Percentiles rank a stretch among this genome's conserved stretches.
phyloP scores from a whole-genome alignment of 2,329 filamentous ascomycete species.

The Shiraia sp. region DNA sequence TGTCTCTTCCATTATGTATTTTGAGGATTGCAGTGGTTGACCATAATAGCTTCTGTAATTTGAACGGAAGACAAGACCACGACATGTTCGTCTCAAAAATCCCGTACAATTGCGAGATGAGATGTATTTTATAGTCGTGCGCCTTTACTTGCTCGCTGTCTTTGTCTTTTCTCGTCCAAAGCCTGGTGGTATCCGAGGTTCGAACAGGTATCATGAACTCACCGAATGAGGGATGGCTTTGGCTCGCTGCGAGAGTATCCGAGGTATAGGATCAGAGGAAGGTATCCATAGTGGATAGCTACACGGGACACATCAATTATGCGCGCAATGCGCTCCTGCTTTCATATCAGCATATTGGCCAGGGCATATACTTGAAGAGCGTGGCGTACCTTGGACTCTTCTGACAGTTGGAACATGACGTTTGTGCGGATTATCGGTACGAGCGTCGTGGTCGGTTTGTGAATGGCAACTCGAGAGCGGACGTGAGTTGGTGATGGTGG shows the following conservation, averaged over 20 bases:
- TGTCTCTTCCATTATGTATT: too few species aligned
- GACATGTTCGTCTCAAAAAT: too few species aligned
- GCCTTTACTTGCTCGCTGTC: too few species aligned
- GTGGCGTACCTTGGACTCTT: conserved; percentile 85
- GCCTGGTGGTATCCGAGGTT: neutral
- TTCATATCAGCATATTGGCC: conserved; percentile 24
- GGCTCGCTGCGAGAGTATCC: conserved; percentile 96
- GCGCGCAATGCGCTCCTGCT: conserved; percentile 93
- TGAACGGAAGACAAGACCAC: too few species aligned
- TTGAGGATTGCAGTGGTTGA: too few species aligned
- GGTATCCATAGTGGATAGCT: conserved; percentile 96
- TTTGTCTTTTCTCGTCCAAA: too few species aligned
- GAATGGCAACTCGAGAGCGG: conserved; percentile 2
- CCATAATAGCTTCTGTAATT: too few species aligned
- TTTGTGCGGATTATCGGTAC: conserved; percentile 3
- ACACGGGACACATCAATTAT: conserved; percentile 93
- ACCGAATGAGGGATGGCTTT: conserved; percentile 78
- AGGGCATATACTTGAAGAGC: neutral
- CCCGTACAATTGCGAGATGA: too few species aligned
- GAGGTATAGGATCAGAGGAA: conserved; percentile 95
- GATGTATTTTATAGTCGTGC: too few species aligned
- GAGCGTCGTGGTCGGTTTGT: conserved; percentile 1
- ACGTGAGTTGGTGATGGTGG: conserved; percentile 13
- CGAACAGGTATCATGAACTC: conserved; percentile 9
- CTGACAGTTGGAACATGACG: conserved; percentile 71